Conservation (phyloP, 108 stramenopile genomes). For the Nannochloropsis salina region DNA sequence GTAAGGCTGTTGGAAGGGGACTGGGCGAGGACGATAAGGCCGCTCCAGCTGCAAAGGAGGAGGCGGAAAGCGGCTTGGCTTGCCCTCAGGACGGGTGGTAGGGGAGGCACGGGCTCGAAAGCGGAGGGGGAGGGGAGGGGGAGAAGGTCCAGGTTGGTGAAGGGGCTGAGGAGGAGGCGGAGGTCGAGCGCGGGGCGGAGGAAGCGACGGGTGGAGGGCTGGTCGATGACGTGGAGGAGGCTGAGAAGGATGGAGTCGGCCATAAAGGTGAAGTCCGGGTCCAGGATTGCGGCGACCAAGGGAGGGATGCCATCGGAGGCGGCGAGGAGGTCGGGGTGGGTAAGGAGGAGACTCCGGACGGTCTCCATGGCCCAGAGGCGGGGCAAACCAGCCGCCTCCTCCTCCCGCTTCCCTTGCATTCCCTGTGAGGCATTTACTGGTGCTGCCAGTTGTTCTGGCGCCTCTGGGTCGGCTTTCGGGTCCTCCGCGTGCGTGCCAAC, state of each 20-base stretch:
- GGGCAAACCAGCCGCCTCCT: not conserved
- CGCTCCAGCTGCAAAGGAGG: not conserved
- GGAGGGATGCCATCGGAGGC: not conserved
- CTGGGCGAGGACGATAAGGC: not conserved
- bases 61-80: not conserved
- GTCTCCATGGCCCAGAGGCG: not conserved
- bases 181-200: not conserved
- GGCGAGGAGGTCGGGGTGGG: not conserved
- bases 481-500: not conserved
- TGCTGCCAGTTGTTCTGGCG: no score
- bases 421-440: no score
- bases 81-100: not conserved
- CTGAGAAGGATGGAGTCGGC: conserved; percentile 12
- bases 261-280: not conserved
- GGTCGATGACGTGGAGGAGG: not conserved
- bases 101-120: not conserved
- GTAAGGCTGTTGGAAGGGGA: not conserved
- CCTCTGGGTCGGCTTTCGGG: not conserved
- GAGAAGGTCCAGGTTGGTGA: not conserved
- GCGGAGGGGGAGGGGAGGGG: not conserved
- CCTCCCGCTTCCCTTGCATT: not conserved
- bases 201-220: not conserved
- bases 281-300: not conserved
- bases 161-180: conserved; percentile 10
- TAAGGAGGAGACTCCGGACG: not conserved